phyloP scores from a whole-genome alignment of 441 rosid species.

The Mallotus repandus region DNA sequence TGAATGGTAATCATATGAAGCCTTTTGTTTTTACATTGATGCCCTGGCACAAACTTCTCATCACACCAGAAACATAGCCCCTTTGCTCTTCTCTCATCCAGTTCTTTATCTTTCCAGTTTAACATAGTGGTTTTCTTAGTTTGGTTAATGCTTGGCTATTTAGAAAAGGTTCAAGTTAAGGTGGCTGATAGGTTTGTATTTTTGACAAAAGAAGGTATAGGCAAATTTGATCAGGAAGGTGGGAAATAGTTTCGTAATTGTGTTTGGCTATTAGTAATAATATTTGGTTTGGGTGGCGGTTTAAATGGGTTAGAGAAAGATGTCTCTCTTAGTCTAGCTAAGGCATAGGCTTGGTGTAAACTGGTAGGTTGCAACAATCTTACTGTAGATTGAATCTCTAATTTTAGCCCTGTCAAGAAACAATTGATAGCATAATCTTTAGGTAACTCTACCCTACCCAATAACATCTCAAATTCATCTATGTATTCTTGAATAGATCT shows the following conservation, averaged over 20 bases:
- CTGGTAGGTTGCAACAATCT: neutral
- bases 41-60: neutral
- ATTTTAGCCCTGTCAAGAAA: neutral
- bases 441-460: neutral
- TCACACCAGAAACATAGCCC: no score
- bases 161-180: no score
- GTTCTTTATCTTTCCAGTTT: neutral
- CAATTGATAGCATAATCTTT: neutral
- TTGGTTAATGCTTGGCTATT: no score
- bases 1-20: neutral
- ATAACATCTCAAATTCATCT: neutral
- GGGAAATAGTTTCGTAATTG: neutral
- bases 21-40: neutral
- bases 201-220: neutral
- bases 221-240: neutral
- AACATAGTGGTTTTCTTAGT: neutral
- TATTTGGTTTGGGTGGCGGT: neutral
- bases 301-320: neutral
- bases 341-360: neutral
- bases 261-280: neutral
- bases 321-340: neutral
- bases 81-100: no score
- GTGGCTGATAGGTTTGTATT: neutral
- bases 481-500: neutral
- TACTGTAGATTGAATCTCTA: no score